Evolutionary conservation across 148 eudicot genomes (phyloP).

Genomic region (Drosera capensis): DNA sequence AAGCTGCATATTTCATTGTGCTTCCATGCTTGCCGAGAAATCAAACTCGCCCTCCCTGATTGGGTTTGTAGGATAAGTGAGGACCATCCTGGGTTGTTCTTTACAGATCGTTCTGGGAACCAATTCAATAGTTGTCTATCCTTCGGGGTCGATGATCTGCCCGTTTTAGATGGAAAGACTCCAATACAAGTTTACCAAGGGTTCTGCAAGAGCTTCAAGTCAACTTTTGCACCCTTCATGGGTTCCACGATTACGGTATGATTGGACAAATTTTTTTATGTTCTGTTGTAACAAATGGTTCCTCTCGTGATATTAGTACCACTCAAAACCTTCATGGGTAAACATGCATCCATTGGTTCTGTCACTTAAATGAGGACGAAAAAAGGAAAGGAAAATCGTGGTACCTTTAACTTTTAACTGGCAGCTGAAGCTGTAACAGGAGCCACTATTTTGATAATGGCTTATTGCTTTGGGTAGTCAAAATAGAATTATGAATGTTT

Average conservation of each 20-base stretch:
- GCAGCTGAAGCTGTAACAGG: too few relatives aligned
- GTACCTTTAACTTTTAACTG: too few relatives aligned
- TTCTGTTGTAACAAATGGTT: not conserved
- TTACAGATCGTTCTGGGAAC: constrained; percentile 42
- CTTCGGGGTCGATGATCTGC: constrained; percentile 52
- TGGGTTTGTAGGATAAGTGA: constrained; percentile 68
- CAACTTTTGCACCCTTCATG: constrained; percentile 36
- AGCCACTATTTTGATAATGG: too few relatives aligned
- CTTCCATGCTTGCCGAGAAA: constrained; percentile 50
- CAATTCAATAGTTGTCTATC: constrained; percentile 54
- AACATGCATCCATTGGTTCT: too few relatives aligned
- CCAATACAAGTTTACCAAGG: constrained; percentile 55
- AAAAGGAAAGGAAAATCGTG: too few relatives aligned
- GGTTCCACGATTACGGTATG: constrained; percentile 78
- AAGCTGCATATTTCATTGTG: constrained; percentile 47
- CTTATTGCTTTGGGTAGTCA: too few relatives aligned
- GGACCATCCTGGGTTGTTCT: constrained; percentile 39
- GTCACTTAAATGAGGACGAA: too few relatives aligned
- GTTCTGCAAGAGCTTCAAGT: constrained; percentile 63
- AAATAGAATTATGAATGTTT: too few relatives aligned
- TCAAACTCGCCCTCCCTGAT: constrained; percentile 47
- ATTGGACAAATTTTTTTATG: not conserved
- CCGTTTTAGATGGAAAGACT: constrained; percentile 57
- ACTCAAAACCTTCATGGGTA: too few relatives aligned
- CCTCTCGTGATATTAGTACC: too few relatives aligned